Conservation (phyloP, 371 early-diverging fungal genomes). For the Umbelopsis sp. region DNA sequence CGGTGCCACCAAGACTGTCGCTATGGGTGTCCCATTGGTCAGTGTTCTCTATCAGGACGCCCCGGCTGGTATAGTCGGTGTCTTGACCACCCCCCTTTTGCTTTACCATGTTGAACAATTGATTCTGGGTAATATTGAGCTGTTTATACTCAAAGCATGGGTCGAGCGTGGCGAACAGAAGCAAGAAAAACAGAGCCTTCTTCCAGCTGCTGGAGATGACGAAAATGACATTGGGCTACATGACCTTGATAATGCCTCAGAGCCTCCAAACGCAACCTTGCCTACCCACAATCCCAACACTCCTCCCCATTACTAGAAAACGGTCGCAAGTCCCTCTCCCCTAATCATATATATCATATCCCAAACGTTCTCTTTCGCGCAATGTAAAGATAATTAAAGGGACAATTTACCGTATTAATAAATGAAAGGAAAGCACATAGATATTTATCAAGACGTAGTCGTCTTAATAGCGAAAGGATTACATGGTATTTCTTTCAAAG, state of each 20-base stretch:
- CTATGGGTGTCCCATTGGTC: constrained; percentile 80
- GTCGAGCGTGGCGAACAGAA: constrained; percentile 46
- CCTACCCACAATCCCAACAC: not conserved
- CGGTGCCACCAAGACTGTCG: constrained; percentile 78
- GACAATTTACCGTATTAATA: no score
- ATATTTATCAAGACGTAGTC: no score
- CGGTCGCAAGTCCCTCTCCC: no score
- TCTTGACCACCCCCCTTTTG: constrained; percentile 67
- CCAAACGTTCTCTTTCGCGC: no score
- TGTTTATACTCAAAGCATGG: constrained; percentile 62
- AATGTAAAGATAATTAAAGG: no score
- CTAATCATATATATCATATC: no score
- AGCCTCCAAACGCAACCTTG: not conserved
- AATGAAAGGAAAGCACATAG: no score
- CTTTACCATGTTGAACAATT: constrained; percentile 78
- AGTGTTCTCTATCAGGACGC: constrained; percentile 67
- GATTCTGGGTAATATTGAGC: constrained; percentile 68
- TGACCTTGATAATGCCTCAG: not conserved
- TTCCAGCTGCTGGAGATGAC: constrained; percentile 23
- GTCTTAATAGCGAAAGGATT: no score
- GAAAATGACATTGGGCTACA: constrained; percentile 22
- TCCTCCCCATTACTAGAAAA: not conserved
- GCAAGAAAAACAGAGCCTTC: constrained; percentile 19
- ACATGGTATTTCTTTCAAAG: no score
- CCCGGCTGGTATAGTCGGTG: constrained; percentile 59